Evolutionary conservation across 1,139 yeast genomes (phyloP), one percentile per base, ranked within the genome.

Genomic region (Saccharomyces hybrid): DNA sequence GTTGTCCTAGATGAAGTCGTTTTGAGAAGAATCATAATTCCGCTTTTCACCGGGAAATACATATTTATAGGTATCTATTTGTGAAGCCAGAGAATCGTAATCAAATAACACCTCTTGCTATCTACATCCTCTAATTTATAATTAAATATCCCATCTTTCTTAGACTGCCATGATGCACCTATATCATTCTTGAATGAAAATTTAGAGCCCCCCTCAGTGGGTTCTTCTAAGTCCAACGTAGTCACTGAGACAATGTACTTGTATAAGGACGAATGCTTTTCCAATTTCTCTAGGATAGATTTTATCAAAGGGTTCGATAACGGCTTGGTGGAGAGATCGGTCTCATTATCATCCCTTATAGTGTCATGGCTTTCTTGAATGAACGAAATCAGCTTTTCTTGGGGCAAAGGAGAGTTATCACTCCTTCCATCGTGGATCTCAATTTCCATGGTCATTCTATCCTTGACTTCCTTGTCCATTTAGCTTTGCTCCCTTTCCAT

Each of bases 121-220:
- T 48, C 55, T 11, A 50, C 50, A 34, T 52, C 50, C 7, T 44
- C 46, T 9, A 68, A 24, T 27, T 59, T 62, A 31, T 69, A 57
- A 47, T 65, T 69, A n/a, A 70, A 62, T 14, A 65, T 51, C 4
- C 78, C 78, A 58, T 76, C 79, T 46, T 66, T 71, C 21, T 66
- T 60, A 24, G 63, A 59, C 56, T 75, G 72, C 78, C 78, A 75
- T 16, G 70, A 59, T 1, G 76, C 68, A 11, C 78, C 78, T 42
- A 74, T 61, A 6, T 65, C 55, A 38, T 68, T 65, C 1, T 65
- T 58, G 27, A 75, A 58, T n/a, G 59, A 54, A 16, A 60, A 55
- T 27, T 64, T 60, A 2, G 58, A 54, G 4, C 48, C 51, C 9
- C 54, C 57, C 2, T 49, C 57, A 14, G 51, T 55, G 2, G 57